These are phyloP conservation scores for Claviceps africana DNA, from an alignment of 2,329 filamentous ascomycete genomes.

Conservation along the genomic window DNA sequence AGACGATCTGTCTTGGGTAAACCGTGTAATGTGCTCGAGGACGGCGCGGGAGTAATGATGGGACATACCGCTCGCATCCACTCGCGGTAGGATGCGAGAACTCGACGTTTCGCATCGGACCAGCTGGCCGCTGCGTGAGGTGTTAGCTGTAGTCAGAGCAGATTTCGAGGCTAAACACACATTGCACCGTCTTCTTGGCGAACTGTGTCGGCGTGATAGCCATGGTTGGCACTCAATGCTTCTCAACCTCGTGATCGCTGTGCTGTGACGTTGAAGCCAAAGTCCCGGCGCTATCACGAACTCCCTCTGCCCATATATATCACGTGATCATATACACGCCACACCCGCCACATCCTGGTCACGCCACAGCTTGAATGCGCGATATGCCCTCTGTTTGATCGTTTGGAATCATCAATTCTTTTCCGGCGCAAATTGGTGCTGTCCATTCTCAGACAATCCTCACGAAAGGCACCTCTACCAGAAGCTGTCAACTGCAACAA, in stretches of 20 bases:
- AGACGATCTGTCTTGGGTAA: background rate
- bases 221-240: constrained; percentile 43
- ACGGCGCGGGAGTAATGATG: background rate
- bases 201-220: constrained; percentile 89
- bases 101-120: constrained; percentile 75
- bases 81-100: constrained; percentile 79
- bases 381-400: background rate
- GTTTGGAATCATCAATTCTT: background rate
- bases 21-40: background rate
- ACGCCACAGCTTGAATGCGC: constrained; percentile 9
- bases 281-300: constrained; percentile 2
- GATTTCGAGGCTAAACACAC: constrained; percentile 33
- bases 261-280: constrained; percentile 16
- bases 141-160: constrained; percentile 20
- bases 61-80: constrained; percentile 87
- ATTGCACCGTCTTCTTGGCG: constrained; percentile 65
- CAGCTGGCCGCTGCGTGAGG: constrained; percentile 61
- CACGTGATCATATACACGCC: constrained; percentile 17
- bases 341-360: constrained; percentile 3
- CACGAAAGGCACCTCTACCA: background rate
- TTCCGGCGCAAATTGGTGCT: background rate
- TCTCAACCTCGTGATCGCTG: constrained; percentile 14
- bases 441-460: background rate
- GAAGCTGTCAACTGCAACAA: constrained; percentile 21
- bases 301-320: constrained; percentile 2